Evolutionary conservation across 2,329 filamentous ascomycete species (phyloP).

Genomic region (Elsinoe perseae): DNA sequence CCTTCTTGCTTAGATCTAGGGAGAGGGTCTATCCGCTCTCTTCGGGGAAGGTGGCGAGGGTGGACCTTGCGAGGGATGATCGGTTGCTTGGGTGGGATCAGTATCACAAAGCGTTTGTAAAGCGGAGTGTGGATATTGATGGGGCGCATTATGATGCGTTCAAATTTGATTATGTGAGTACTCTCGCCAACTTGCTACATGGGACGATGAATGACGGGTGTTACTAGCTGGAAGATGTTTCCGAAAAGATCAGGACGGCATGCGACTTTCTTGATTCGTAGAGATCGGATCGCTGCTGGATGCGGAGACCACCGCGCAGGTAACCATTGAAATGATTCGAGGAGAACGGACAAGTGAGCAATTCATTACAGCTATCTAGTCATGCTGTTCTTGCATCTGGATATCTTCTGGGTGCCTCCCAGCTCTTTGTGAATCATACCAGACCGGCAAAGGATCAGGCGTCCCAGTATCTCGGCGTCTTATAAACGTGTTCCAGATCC

Average conservation of each 20-base stretch:
- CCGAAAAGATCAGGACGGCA: neutral
- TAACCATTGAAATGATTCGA: no score
- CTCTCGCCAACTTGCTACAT: neutral
- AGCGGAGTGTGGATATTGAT: neutral
- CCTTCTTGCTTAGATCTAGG: neutral
- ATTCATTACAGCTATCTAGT: no score
- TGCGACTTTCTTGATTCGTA: no score
- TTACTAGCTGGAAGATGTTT: neutral
- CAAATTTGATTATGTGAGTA: slow-evolving; percentile 11
- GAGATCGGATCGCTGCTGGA: no score
- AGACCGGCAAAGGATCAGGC: neutral
- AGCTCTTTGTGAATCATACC: neutral
- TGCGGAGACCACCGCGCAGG: no score
- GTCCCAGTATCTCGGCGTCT: neutral
- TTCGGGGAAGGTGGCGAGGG: neutral
- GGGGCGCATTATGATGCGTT: slow-evolving; percentile 8
- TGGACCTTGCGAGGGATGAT: slow-evolving; percentile 6
- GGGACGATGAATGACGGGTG: neutral
- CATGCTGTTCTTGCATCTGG: neutral
- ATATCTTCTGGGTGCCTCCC: neutral
- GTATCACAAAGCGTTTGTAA: neutral
- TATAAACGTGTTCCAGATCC: slow-evolving; percentile 4
- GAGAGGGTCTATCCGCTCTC: neutral
- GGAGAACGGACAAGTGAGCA: no score
- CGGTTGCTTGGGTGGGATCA: neutral